phyloP scores from a whole-genome alignment of 2,329 filamentous ascomycete genomes.

The Periconia digitata region DNA sequence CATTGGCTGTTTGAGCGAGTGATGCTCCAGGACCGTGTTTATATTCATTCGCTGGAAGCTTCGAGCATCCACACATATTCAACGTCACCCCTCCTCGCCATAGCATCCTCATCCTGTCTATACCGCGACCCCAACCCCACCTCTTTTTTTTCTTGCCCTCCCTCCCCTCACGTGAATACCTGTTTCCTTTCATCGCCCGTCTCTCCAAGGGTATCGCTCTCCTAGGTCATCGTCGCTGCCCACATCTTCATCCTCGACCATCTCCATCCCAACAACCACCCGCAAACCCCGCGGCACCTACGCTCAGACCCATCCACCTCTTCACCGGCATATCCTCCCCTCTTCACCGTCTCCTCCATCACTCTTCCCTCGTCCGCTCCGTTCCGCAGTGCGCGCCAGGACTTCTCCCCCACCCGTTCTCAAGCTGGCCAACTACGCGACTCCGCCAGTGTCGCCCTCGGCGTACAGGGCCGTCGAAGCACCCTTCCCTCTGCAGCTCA shows the following conservation, averaged over 20 bases:
- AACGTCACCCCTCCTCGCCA: slow-evolving; percentile 28
- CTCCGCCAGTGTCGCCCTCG: slow-evolving; percentile 65
- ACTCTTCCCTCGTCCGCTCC: background rate
- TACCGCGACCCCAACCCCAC: slow-evolving; percentile 1
- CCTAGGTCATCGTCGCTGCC: background rate
- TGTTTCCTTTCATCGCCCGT: background rate
- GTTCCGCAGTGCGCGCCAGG: background rate
- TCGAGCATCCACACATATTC: slow-evolving; percentile 27
- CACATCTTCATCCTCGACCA: slow-evolving; percentile 9
- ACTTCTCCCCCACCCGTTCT: slow-evolving; percentile 8
- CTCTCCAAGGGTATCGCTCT: slow-evolving; percentile 2
- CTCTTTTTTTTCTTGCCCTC: background rate
- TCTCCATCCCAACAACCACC: slow-evolving; percentile 6
- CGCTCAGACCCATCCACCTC: background rate
- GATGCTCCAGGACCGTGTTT: slow-evolving; percentile 40
- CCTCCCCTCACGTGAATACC: background rate
- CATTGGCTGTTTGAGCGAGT: slow-evolving; percentile 34
- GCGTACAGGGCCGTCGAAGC: slow-evolving; percentile 63
- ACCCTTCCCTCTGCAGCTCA: slow-evolving; percentile 57
- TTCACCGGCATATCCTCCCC: background rate
- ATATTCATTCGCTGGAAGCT: slow-evolving; percentile 37
- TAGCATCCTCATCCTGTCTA: slow-evolving; percentile 6
- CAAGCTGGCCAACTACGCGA: slow-evolving; percentile 68
- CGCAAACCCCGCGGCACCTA: background rate
- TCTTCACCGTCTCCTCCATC: background rate